Base-by-base conservation (phyloP, 2,329 filamentous ascomycete species). In the Oidium heveae region DNA sequence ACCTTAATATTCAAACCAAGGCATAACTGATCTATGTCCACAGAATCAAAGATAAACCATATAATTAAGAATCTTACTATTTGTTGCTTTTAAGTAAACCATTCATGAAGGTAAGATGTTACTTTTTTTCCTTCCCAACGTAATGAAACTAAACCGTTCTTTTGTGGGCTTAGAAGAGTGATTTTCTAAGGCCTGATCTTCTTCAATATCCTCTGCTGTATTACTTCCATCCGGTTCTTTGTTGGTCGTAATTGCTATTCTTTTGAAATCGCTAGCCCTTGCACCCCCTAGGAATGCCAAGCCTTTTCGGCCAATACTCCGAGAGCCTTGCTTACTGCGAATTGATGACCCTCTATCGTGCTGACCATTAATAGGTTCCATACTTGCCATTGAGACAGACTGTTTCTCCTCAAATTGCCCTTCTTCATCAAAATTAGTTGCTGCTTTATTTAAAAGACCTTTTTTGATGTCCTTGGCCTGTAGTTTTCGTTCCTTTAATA, bases 251-350 rank as follows among this genome's bases (percentile, higher is more conserved):
- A 20, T 46, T 20, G 54, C 33, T 37, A 36, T 54, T 39, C 43
- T 57, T 41, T 60, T 60, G 13, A 56, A 52, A 24, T 58, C 56
- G 13, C 55, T 57, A 43, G 58, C 73, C 57, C 76, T 73, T 20
- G 33, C 4, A 57, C 76, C 77, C 61, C 73, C 71, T 39, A 81
- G 68, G 63, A 84, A 83, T 34, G 74, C 76, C 62, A 85, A 80
- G 60, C 84, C 83, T 66, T 82, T 86, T 58, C 81, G 77, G 52
- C 84, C 62, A 70, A 94, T 75, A 58, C 84, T 87, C 69, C 85
- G 89, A 66, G 81, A 86, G 10, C 78, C 78, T 55, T 80, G 74
- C 60, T 80, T 76, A 59, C 84, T 79, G 47, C 84, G 74, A 61
- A 55, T 61, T 20, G 63, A 55, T 12, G 57, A 58, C 6, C 57